Base-by-base conservation (phyloP, 179 eudicot genomes). In the Gypsophila paniculata region DNA sequence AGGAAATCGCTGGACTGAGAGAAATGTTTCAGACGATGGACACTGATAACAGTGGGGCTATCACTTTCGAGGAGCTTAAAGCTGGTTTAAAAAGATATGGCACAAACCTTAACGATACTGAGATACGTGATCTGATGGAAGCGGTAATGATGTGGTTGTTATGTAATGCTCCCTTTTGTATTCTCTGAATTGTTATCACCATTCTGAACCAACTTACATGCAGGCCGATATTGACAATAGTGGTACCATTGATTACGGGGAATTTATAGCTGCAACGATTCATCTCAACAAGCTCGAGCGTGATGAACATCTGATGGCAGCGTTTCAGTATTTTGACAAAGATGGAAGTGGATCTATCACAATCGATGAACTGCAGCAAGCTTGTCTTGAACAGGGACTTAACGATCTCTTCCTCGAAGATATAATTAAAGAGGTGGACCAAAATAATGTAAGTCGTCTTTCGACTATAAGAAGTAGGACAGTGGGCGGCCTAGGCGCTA, bases 201-300 rank as follows among this genome's bases (percentile, higher is more conserved):
- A 48, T 58, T 69, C 73, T 80, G 75, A 73, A 36, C 26, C 26
- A 44, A 73, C 58, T 32, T 53, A 44, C 23, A 25, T 79, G 59
- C 86, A 92, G 94, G 98, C 94, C 75, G 98, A 92, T 81, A 87
- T 88, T 69, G 98, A 92, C 73, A 91, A 90, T 73, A 90, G 89
- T 73, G 98, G 98, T 44, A 90, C 98, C 2, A 82, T 79, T 26
- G 88, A 85, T 71, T 85, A 85, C 66, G 86, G 88, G 29, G 88
- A 85, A 61, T 85, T 85, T 51, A 78, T 85, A 19, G 85, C 88
- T 65, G 88, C 88, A 19, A 85, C 85, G 0, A 80, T 82, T 46
- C 88, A 82, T 76, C 82, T 82, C 38, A 84, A 84, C 76, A 84
- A 84, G 76, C 83, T 85, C 25, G 88, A 85, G 81, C 83, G 86